A percentile compares a stretch with the other conserved stretches of the same genome.
These are phyloP conservation scores for Zygoascus sp. DNA, from an alignment of 1,139 yeast species.

Conservation along the genomic window DNA sequence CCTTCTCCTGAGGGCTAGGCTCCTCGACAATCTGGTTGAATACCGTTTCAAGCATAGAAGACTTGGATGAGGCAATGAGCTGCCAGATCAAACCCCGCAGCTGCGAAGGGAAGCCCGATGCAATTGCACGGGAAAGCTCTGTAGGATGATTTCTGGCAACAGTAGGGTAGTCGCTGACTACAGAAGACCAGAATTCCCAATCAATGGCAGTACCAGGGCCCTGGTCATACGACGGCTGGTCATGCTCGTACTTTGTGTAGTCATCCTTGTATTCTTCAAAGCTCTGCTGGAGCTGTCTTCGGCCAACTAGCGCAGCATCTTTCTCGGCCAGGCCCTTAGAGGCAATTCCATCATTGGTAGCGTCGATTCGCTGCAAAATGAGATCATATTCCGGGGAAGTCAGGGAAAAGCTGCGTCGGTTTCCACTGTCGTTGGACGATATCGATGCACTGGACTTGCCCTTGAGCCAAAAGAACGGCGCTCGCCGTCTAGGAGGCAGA, in stretches of 20 bases:
- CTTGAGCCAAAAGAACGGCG: slow-evolving; percentile 34
- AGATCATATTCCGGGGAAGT: slow-evolving; percentile 40
- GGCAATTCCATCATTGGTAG: slow-evolving; percentile 44
- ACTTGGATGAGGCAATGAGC: slow-evolving; percentile 75
- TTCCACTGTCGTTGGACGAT: slow-evolving; percentile 37
- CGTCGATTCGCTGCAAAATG: slow-evolving; percentile 46
- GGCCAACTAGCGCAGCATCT: slow-evolving; percentile 56
- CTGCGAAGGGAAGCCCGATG: slow-evolving; percentile 77
- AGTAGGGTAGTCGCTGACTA: slow-evolving; percentile 65
- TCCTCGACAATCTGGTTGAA: slow-evolving; percentile 51
- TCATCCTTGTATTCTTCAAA: slow-evolving; percentile 47
- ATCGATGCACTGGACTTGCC: slow-evolving; percentile 27
- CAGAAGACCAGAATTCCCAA: slow-evolving; percentile 87
- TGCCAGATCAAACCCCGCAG: slow-evolving; percentile 93
- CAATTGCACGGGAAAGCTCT: slow-evolving; percentile 55
- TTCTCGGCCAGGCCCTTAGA: slow-evolving; percentile 33
- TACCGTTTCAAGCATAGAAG: slow-evolving; percentile 63
- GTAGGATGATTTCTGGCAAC: slow-evolving; percentile 63
- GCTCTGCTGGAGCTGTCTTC: slow-evolving; percentile 56
- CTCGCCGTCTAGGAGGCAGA: slow-evolving; percentile 33
- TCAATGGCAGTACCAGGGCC: slow-evolving; percentile 45
- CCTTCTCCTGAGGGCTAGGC: slow-evolving; percentile 64
- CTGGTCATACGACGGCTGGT: slow-evolving; percentile 23
- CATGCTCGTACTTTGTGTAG: slow-evolving; percentile 23
- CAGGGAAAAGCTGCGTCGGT: slow-evolving; percentile 18